Evolutionary conservation across 1,284 basidiomycete species (phyloP).

Genomic region (Leccinum variabile): DNA sequence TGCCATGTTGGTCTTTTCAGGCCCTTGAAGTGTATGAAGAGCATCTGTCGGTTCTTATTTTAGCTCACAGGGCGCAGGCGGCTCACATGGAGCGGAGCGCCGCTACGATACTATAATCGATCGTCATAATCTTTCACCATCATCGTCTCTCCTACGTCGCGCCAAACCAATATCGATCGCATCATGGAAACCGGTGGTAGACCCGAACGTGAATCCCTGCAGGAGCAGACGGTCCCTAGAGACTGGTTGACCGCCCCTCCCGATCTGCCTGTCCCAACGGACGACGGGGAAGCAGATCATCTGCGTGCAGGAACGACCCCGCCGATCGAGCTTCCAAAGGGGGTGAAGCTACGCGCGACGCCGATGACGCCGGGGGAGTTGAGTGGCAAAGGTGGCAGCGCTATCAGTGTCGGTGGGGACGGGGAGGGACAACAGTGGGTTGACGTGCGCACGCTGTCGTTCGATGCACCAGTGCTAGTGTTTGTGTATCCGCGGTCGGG

Average conservation of each 20-base stretch:
- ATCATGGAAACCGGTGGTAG: not conserved
- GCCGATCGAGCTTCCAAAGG: not conserved
- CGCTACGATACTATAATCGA: not conserved
- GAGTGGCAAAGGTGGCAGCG: not conserved
- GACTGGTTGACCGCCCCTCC: not conserved
- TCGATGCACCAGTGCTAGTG: constrained; percentile 20
- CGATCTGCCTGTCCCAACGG: not conserved
- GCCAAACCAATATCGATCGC: not conserved
- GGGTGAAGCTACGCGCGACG: not conserved
- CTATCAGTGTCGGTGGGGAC: not conserved
- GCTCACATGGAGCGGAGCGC: too few species aligned
- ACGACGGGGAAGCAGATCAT: not conserved
- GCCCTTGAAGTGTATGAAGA: too few species aligned
- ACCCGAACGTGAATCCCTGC: not conserved
- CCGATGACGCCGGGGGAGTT: not conserved
- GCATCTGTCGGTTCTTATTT: too few species aligned
- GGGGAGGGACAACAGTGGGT: constrained; percentile 9
- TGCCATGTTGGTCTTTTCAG: too few species aligned
- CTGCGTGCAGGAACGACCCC: not conserved
- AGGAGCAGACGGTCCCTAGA: not conserved
- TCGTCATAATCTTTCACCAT: not conserved
- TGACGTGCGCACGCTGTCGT: constrained; percentile 13
- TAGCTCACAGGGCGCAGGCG: too few species aligned
- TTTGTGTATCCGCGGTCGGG: constrained; percentile 26
- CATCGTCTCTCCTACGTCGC: not conserved